Evolutionary conservation across 1,284 basidiomycete species (phyloP).

Genomic region (Trichosporon faecale): DNA sequence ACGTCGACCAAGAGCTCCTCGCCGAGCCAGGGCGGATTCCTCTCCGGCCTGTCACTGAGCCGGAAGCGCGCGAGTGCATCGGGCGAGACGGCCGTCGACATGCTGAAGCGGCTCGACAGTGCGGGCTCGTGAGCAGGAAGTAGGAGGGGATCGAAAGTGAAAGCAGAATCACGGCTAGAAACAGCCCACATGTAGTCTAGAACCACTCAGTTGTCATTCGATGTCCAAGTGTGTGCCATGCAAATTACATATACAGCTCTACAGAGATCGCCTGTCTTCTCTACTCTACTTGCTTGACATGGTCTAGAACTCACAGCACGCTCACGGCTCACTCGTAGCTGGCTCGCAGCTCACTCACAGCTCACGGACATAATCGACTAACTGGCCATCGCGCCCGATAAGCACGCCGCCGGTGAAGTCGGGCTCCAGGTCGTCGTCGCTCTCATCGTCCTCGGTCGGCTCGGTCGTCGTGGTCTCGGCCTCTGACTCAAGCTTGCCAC

Average conservation of each 20-base stretch:
- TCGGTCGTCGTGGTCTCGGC: not conserved
- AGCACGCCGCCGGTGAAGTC: slow-evolving; percentile 4
- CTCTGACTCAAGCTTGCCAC: no score
- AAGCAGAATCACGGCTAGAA: no score
- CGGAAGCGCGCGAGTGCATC: slow-evolving; percentile 16
- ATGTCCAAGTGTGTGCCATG: not conserved
- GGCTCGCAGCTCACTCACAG: no score
- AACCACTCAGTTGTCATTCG: not conserved
- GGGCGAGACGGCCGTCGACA: slow-evolving; percentile 18
- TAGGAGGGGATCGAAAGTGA: not conserved
- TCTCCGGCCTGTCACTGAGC: slow-evolving; percentile 18
- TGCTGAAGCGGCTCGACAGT: slow-evolving; percentile 20
- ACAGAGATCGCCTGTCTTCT: not conserved
- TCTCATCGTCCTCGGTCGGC: not conserved
- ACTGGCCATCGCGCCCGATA: slow-evolving; percentile 6
- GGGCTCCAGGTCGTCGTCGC: not conserved
- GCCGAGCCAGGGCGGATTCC: slow-evolving; percentile 13
- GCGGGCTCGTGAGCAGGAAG: not conserved
- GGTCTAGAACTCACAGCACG: not conserved
- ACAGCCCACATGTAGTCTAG: not conserved
- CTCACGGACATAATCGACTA: not conserved
- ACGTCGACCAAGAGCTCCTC: not conserved
- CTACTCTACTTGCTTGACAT: not conserved
- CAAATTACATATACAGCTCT: not conserved
- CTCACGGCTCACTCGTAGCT: no score